A percentile compares a stretch with the other conserved stretches of the same genome.
Evolutionary conservation across 352 stramenopile species (phyloP).

Genomic region (Thalassiosira mediterranea): DNA sequence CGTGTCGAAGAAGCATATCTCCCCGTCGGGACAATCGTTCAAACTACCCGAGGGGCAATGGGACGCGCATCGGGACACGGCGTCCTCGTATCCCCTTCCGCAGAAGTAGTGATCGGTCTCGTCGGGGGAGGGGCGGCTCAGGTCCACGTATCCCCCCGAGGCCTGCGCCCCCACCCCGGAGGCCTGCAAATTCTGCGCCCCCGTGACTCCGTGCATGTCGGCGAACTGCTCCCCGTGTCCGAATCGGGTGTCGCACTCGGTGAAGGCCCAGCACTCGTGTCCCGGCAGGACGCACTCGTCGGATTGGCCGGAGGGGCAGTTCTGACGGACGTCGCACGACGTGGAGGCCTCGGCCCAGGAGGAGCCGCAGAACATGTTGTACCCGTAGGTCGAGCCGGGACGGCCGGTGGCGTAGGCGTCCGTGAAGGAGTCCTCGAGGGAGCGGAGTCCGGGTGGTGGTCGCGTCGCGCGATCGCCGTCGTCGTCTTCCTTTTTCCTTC

Average conservation of each 20-base stretch:
- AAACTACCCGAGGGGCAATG: constrained; percentile 75
- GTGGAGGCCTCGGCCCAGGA: constrained; percentile 58
- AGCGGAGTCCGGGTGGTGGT: neutral
- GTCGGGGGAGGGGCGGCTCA: constrained; percentile 47
- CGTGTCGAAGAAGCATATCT: constrained; percentile 82
- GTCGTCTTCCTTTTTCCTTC: too few species aligned
- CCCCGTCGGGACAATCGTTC: constrained; percentile 71
- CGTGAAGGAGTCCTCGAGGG: constrained; percentile 43
- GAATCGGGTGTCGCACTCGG: constrained; percentile 52
- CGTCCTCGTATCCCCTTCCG: constrained; percentile 79
- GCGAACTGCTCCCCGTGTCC: constrained; percentile 46
- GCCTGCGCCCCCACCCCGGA: constrained; percentile 34
- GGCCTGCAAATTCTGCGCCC: constrained; percentile 40
- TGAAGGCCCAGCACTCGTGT: constrained; percentile 66
- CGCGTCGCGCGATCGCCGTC: neutral
- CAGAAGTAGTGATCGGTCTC: constrained; percentile 81
- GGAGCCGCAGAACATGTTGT: constrained; percentile 59
- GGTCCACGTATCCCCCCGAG: constrained; percentile 47
- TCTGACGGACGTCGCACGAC: constrained; percentile 45
- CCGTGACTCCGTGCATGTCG: constrained; percentile 33
- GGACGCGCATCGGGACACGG: constrained; percentile 56
- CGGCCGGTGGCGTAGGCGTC: constrained; percentile 30
- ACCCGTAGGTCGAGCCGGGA: constrained; percentile 42
- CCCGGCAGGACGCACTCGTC: constrained; percentile 56
- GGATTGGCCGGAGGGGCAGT: constrained; percentile 53